Base-by-base conservation (phyloP, 2,329 filamentous ascomycete genomes). In the Alternaria sp. region DNA sequence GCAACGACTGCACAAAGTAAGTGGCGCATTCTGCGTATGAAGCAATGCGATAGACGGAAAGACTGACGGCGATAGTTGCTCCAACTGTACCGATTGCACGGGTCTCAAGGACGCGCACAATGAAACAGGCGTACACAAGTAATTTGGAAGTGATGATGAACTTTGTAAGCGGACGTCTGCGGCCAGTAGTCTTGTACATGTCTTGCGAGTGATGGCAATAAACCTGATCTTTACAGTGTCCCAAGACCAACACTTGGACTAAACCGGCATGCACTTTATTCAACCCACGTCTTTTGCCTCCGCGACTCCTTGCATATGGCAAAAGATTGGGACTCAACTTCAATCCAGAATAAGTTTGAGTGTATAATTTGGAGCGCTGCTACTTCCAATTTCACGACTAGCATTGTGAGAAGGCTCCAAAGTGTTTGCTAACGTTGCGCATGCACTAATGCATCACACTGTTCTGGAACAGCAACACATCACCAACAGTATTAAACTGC, bases 61-160 rank as follows among this genome's bases (percentile, higher is more conserved):
- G 13, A 10, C 61, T 63, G n/a, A 63, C 51, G 9, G 11, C 32
- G 11, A 17, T 45, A 65, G 59, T 46, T 65, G 62, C 46, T 25
- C 32, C 10, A 65, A 63, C 21, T 65, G 63, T 30, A 56, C 56
- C 7, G 49, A 62, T 43, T 65, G 63, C 19, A 52, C 32, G 28
- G 63, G 63, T 15, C 21, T 65, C 19, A 63, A 52, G 46, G 50
- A 62, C 19, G 55, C 45, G 15, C 50, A 57, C 5, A 59, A 65
- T 11, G 26, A 65, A 53, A 63, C 28, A 6, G 56, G 54, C 19
- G 56, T 65, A 10, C 63, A 65, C 28, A 51, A 60, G 30, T 55
- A 26, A 49, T 25, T 46, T 15, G 12, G 12, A 21, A 45, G 28
- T 13, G 17, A 30, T 53, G 28, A 44, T 40, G 2, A 13, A 40